Percentiles rank a stretch among this genome's conserved stretches.
phyloP scores from a whole-genome alignment of 2,329 filamentous ascomycete species.

The Arthroderma uncinatum region DNA sequence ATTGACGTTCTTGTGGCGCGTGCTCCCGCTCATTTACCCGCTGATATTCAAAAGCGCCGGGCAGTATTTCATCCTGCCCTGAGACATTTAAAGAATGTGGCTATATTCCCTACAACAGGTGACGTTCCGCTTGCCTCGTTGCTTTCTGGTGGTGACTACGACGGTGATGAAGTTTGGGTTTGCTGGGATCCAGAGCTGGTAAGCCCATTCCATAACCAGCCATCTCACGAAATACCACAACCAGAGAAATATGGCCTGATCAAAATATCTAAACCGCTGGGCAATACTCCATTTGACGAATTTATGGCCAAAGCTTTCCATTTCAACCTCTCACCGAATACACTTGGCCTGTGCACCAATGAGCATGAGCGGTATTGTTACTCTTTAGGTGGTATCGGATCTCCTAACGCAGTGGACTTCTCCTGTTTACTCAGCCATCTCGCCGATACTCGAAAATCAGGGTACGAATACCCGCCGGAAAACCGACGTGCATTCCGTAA shows the following conservation, averaged over 20 bases:
- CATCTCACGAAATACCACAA: conserved; percentile 26
- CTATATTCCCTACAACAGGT: conserved; percentile 47
- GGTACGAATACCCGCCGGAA: conserved; percentile 31
- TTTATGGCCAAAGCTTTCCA: conserved; percentile 37
- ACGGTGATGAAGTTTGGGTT: conserved; percentile 51
- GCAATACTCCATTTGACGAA: conserved; percentile 29
- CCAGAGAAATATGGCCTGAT: conserved; percentile 39
- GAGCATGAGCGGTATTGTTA: conserved; percentile 44
- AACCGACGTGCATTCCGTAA: conserved; percentile 30
- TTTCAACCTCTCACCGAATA: conserved; percentile 37
- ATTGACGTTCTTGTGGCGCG: conserved; percentile 46
- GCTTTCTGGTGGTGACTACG: conserved; percentile 54
- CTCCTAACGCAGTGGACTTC: conserved; percentile 27
- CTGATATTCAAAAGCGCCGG: conserved; percentile 47
- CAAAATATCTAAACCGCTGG: conserved; percentile 34
- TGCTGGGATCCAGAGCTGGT: conserved; percentile 49
- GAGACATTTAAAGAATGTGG: conserved; percentile 45
- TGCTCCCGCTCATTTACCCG: conserved; percentile 46
- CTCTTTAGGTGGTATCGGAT: conserved; percentile 36
- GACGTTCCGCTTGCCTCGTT: conserved; percentile 45
- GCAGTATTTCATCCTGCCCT: conserved; percentile 43
- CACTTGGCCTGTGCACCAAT: conserved; percentile 44
- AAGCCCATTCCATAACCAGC: conserved; percentile 42
- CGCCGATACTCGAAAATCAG: conserved; percentile 37
- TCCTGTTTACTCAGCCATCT: conserved; percentile 35